Evolutionary conservation across 106 monocot species (phyloP), one percentile per base, ranked within the genome.

Genomic region (Hemerocallis citrina): DNA sequence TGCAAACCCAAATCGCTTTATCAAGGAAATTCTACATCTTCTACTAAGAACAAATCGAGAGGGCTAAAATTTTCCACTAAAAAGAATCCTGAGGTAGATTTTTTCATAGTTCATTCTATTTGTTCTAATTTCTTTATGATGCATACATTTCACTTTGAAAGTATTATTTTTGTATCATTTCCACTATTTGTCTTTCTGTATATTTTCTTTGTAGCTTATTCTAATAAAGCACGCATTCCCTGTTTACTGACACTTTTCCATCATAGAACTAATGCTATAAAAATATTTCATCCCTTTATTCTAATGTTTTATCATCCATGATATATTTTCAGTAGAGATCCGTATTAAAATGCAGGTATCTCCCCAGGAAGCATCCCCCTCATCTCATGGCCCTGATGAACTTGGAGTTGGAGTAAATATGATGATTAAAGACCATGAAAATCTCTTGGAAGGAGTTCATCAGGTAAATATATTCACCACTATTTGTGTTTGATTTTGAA

Each of bases 61-160:
- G 49, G 57, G 31, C 39, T 57, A 19, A 72, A 76, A 20, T 63
- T 51, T 59, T 34, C 37, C 25, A 40, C 47, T 47, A 61, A 65
- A 61, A 75, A 67, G 36, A 45, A 65, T 47, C 51, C 13, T 30
- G 72, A 86, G 89, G 89, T 89, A 81, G 19, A 15, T 67, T 49
- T 23, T 34, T 24, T 60, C 23, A n/a, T n/a, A n/a, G n/a, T n/a
- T n/a, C n/a, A n/a, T n/a, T n/a, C n/a, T n/a, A n/a, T n/a, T n/a
- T n/a, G n/a, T n/a, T n/a, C n/a, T n/a, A n/a, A n/a, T n/a, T n/a
- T n/a, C n/a, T n/a, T n/a, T n/a, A 7, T 37, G n/a, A 9, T 59
- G 34, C 27, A 24, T 16, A 4, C 6, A 4, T 41, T 50, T 50
- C 32, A 54, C 32, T 29, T 5, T 54, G n/a, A 49, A 27, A 50